Conservation (phyloP, 2,329 filamentous ascomycete species). For the Fonsecaea erecta region DNA sequence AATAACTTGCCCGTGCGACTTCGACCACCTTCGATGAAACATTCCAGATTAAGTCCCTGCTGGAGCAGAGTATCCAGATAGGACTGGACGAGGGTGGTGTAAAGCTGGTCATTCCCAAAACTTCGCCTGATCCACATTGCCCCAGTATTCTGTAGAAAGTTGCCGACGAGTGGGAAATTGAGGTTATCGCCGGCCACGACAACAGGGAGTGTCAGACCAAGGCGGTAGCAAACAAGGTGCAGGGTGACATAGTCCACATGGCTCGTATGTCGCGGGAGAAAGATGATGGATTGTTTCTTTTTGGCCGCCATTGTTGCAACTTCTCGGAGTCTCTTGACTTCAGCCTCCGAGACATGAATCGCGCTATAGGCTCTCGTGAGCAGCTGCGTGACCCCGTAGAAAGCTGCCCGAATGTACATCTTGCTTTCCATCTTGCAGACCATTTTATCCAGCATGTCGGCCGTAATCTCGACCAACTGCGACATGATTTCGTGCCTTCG, state of each 20-base stretch:
- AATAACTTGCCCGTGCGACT: slow-evolving; percentile 92
- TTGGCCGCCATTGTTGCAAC: slow-evolving; percentile 81
- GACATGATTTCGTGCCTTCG: slow-evolving; percentile 69
- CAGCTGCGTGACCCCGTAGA: slow-evolving; percentile 86
- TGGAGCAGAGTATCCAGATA: slow-evolving; percentile 93
- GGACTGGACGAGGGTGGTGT: slow-evolving; percentile 88
- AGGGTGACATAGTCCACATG: slow-evolving; percentile 96
- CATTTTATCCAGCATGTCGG: slow-evolving; percentile 89
- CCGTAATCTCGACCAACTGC: slow-evolving; percentile 77
- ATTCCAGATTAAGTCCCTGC: slow-evolving; percentile 92
- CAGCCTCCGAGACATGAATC: slow-evolving; percentile 93
- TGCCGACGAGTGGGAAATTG: slow-evolving; percentile 88
- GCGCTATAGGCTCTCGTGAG: slow-evolving; percentile 92
- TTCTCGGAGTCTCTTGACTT: slow-evolving; percentile 78
- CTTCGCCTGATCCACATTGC: slow-evolving; percentile 71
- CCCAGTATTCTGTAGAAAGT: slow-evolving; percentile 90
- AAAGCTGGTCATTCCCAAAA: slow-evolving; percentile 90
- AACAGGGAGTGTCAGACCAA: slow-evolving; percentile 85
- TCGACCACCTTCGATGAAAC: slow-evolving; percentile 94
- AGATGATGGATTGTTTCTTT: slow-evolving; percentile 94
- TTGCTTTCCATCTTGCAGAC: slow-evolving; percentile 99
- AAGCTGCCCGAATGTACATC: slow-evolving; percentile 86
- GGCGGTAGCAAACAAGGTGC: slow-evolving; percentile 91
- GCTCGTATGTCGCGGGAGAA: slow-evolving; percentile 89
- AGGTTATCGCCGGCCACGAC: slow-evolving; percentile 96